A percentile compares a stretch with the other conserved stretches of the same genome.
These are phyloP conservation scores for Morella rubra DNA, from an alignment of 306 rosid species.

Conservation along the genomic window DNA sequence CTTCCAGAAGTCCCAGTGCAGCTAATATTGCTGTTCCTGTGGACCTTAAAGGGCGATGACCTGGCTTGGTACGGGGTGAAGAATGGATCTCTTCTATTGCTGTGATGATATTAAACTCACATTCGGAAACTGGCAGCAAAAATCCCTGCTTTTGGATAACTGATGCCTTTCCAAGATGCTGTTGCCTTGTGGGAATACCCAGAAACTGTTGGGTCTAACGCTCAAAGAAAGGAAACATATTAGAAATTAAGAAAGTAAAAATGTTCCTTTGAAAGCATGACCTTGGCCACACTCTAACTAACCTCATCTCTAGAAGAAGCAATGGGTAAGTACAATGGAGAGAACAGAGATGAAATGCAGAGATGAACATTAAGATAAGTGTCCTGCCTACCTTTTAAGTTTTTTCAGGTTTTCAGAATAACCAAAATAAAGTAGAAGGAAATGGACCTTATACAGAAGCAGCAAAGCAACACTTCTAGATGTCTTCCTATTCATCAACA, in stretches of 20 bases:
- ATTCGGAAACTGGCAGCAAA: constrained; percentile 74
- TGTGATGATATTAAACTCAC: constrained; percentile 64
- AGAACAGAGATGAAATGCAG: neutral
- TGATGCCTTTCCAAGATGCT: constrained; percentile 52
- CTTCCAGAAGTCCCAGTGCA: constrained; percentile 80
- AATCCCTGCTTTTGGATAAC: constrained; percentile 55
- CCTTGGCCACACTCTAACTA: neutral
- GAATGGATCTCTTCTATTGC: constrained; percentile 77
- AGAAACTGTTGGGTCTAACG: constrained; percentile 56
- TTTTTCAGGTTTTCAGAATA: neutral
- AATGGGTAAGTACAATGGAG: neutral
- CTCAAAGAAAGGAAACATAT: constrained; percentile 20
- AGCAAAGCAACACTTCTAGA: neutral
- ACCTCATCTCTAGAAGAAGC: neutral
- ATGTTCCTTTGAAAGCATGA: neutral
- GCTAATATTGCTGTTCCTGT: constrained; percentile 81
- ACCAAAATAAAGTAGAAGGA: neutral
- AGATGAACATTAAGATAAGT: neutral
- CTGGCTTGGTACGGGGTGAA: constrained; percentile 21
- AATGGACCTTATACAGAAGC: neutral
- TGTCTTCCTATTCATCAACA: neutral
- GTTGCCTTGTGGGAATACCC: constrained; percentile 44
- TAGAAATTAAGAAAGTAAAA: constrained; percentile 1
- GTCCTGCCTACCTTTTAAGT: neutral
- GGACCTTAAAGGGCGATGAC: constrained; percentile 64